Conservation (phyloP, 2,329 filamentous ascomycete species). For the Pseudogymnoascus sp. region DNA sequence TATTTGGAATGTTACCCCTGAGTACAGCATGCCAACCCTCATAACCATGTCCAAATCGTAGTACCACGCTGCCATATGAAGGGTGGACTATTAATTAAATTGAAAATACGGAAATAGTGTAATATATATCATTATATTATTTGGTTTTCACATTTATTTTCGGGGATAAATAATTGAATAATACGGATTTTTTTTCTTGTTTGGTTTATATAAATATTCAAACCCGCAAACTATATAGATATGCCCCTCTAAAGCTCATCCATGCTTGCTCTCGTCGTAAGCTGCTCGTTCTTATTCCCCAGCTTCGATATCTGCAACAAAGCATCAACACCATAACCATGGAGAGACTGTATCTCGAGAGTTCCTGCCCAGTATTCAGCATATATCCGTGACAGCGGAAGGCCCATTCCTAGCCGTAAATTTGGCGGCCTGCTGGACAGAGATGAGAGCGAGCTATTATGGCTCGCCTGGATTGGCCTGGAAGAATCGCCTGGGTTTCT, state of each 20-base stretch:
- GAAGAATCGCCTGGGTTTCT: constrained; percentile 30
- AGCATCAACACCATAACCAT: constrained; percentile 92
- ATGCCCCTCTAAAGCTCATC: constrained; percentile 48
- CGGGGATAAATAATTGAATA: neutral
- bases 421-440: constrained; percentile 79
- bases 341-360: constrained; percentile 81
- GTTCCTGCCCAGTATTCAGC: constrained; percentile 97
- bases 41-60: neutral
- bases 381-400: constrained; percentile 90
- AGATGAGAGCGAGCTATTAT: constrained; percentile 57
- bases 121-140: neutral
- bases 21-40: neutral
- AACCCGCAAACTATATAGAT: neutral
- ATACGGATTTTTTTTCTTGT: neutral
- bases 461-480: constrained; percentile 21
- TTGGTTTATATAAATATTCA: neutral
- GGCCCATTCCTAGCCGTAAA: constrained; percentile 79
- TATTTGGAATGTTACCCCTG: neutral
- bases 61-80: neutral
- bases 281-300: constrained; percentile 95
- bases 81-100: neutral
- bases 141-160: neutral
- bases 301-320: constrained; percentile 95
- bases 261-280: constrained; percentile 69
- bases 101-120: neutral